Conservation (phyloP, 169 alveolate species). For the Eimeria maxima region DNA sequence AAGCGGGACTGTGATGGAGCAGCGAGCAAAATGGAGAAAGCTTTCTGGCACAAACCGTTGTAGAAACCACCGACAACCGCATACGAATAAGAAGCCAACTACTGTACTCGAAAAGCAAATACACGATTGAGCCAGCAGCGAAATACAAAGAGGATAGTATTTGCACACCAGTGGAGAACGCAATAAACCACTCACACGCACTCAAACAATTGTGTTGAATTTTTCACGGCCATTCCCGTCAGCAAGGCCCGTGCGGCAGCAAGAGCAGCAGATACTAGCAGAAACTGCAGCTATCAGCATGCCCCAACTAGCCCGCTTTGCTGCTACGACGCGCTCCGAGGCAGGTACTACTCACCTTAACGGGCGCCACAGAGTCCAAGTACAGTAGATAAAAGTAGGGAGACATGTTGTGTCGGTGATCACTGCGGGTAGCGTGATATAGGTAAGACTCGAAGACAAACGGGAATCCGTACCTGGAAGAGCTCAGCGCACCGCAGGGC, state of each 20-base stretch:
- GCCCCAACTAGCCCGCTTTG: background rate
- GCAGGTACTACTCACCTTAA: slow-evolving; percentile 84
- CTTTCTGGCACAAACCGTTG: background rate
- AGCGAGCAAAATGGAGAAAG: background rate
- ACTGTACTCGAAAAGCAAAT: background rate
- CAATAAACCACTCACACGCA: background rate
- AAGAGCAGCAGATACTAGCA: background rate
- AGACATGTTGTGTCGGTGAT: slow-evolving; percentile 98
- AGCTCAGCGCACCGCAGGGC: background rate
- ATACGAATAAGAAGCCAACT: background rate
- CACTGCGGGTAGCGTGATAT: slow-evolving; percentile 97
- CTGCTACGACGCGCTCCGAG: background rate
- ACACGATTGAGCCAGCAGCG: background rate
- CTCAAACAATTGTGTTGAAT: background rate
- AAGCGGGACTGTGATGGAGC: background rate
- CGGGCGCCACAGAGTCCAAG: slow-evolving; percentile 87
- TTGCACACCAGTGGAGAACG: background rate
- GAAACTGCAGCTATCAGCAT: background rate
- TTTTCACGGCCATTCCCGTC: background rate
- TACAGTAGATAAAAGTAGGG: slow-evolving; percentile 97
- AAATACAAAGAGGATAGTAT: background rate
- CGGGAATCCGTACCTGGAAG: slow-evolving; percentile 85
- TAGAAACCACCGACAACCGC: background rate
- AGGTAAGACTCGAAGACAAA: slow-evolving; percentile 91
- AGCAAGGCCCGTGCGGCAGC: background rate